Conservation (phyloP, 768 basidiomycete species). For the Holtermanniella nyarrowii region DNA sequence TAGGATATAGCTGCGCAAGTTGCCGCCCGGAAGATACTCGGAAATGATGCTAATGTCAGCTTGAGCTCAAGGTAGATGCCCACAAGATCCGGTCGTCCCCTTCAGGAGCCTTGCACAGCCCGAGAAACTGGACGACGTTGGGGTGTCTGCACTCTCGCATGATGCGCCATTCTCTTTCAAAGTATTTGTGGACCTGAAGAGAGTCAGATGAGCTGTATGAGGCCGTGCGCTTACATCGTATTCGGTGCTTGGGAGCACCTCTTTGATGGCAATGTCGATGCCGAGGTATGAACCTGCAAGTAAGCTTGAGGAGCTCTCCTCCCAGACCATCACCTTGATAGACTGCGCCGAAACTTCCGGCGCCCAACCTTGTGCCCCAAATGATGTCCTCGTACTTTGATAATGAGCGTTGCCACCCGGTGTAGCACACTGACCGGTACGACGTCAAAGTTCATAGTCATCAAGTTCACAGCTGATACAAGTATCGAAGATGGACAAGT, state of each 20-base stretch:
- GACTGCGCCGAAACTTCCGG: slow-evolving; percentile 37
- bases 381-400: slow-evolving; percentile 35
- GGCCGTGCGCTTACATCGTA: slow-evolving; percentile 53
- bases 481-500: too few relatives aligned
- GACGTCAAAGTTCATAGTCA: slow-evolving; percentile 28
- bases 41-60: slow-evolving; percentile 65
- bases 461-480: not conserved
- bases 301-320: not conserved
- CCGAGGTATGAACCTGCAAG: slow-evolving; percentile 75
- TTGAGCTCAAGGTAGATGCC: slow-evolving; percentile 51
- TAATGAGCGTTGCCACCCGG: not conserved
- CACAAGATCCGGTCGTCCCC: slow-evolving; percentile 34
- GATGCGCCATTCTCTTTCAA: slow-evolving; percentile 94
- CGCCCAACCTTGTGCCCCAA: slow-evolving; percentile 32
- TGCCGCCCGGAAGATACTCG: slow-evolving; percentile 66
- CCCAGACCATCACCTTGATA: slow-evolving; percentile 27
- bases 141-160: slow-evolving; percentile 88
- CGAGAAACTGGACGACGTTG: slow-evolving; percentile 86
- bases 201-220: not conserved
- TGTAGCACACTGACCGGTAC: slow-evolving; percentile 21
- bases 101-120: slow-evolving; percentile 41
- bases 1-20: slow-evolving; percentile 81
- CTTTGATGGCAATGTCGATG: slow-evolving; percentile 91
- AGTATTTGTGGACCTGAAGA: slow-evolving; percentile 62
- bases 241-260: slow-evolving; percentile 79